Percentiles rank a stretch among this genome's conserved stretches.
Evolutionary conservation across 345 rosid species (phyloP).

Genomic region (Geranium rotundifolium): DNA sequence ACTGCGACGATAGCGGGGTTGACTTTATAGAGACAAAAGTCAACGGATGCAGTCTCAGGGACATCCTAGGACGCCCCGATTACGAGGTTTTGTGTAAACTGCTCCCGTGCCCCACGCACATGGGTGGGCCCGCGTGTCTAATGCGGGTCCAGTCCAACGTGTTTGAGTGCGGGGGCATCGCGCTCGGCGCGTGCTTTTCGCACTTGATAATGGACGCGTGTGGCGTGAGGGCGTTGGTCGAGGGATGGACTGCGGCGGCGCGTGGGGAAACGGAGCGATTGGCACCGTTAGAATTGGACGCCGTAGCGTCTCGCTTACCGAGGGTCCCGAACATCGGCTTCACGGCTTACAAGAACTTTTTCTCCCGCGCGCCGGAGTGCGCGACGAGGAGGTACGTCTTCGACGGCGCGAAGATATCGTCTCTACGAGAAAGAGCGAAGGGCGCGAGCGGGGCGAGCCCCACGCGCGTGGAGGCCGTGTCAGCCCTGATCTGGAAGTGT

Average conservation of each 20-base stretch:
- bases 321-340: neutral
- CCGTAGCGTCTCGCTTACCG: neutral
- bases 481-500: constrained; percentile 21
- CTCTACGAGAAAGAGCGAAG: constrained; percentile 15
- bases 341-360: too few species aligned
- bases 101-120: too few species aligned
- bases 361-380: too few species aligned
- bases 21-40: neutral
- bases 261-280: neutral
- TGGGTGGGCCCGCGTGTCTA: neutral
- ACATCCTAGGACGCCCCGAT: constrained; percentile 1
- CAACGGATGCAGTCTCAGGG: neutral
- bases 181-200: neutral
- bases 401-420: constrained; percentile 12
- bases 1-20: neutral
- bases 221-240: neutral
- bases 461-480: constrained; percentile 23
- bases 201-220: constrained; percentile 2
- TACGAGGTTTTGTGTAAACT: neutral
- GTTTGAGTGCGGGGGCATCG: constrained; percentile 7
- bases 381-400: constrained; percentile 11
- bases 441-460: constrained; percentile 10
- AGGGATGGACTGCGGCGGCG: neutral
- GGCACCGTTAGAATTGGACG: neutral
- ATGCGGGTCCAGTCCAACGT: constrained; percentile 1